Evolutionary conservation across 2,329 filamentous ascomycete species (phyloP), one percentile per base, ranked within the genome.

Genomic region (Pezicula radicicola): DNA sequence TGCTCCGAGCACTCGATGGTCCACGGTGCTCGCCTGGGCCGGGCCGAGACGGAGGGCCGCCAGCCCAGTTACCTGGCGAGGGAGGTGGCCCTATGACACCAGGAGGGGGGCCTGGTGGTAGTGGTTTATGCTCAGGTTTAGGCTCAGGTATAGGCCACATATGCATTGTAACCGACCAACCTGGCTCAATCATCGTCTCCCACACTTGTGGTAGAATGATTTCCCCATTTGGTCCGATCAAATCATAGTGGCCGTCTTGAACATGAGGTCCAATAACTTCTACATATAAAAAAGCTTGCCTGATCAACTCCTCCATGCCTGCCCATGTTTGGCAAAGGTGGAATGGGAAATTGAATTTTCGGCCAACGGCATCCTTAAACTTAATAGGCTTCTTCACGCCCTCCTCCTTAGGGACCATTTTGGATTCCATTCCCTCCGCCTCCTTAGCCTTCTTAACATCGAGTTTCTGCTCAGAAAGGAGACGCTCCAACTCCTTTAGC

Each of bases 291-390:
- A 94, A 94, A 16, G 89, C 89, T 72, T 93, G 89, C 64, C 88
- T 88, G 67, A 94, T 93, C 36, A 94, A 78, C 44, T 90, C 86
- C 68, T 93, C 88, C 88, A 94, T 93, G 16, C 88, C 88, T 74
- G 78, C 75, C 91, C 91, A 95, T 3, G 86, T 94, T 63, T 85
- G 83, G 70, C 91, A 96, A 28, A 95, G 70, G 57, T 92, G 83
- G 71, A 87, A 96, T 1, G 92, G 92, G 65, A 97, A 96, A 70
- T 84, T 94, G 68, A 95, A 97, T 69, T 95, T 96, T 59, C 92
- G 81, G 30, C 90, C 89, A 15, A 97, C 84, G 1, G 91, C 91
- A 67, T 97, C 92, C 71, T 95, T 95, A 74, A 96, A 96, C 60
- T 86, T 87, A 68, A 96, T 89, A 2, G 89, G 89, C 62, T 80